Conservation (phyloP, 2,329 filamentous ascomycete species). For the Scortechinia acanthostroma region DNA sequence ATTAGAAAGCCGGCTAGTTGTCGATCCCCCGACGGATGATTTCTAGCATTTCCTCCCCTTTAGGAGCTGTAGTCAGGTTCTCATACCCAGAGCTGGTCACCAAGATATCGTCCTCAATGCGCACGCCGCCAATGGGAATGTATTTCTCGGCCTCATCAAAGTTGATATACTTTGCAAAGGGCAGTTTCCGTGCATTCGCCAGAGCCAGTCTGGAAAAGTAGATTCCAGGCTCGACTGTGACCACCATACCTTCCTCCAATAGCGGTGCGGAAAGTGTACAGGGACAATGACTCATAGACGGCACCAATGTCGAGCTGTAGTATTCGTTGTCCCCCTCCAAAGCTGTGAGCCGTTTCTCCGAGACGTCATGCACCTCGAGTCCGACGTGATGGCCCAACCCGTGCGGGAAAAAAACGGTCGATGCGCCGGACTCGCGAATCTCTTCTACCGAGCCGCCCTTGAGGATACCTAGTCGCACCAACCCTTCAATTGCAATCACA, state of each 20-base stretch:
- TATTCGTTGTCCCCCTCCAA: not conserved
- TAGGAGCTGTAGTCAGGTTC: constrained; percentile 76
- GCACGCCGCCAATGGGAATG: constrained; percentile 77
- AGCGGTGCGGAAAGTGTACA: constrained; percentile 7
- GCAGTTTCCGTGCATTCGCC: constrained; percentile 32
- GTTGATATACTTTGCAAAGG: constrained; percentile 60
- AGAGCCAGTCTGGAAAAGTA: constrained; percentile 19
- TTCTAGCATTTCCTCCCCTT: constrained; percentile 63
- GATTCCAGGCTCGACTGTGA: constrained; percentile 75
- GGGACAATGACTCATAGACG: not conserved
- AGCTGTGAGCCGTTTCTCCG: not conserved
- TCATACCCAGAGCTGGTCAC: constrained; percentile 74
- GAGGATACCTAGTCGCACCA: constrained; percentile 49
- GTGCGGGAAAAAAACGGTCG: constrained; percentile 25
- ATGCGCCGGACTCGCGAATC: constrained; percentile 15
- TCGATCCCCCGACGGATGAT: constrained; percentile 29
- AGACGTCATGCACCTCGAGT: constrained; percentile 25
- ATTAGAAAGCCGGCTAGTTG: not conserved
- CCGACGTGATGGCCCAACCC: constrained; percentile 23
- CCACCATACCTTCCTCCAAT: constrained; percentile 57
- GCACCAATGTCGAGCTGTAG: not conserved
- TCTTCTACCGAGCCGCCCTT: constrained; percentile 41
- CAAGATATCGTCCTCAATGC: constrained; percentile 86
- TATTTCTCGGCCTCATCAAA: constrained; percentile 56
- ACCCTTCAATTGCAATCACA: constrained; percentile 46